Conservation (phyloP, 306 rosid genomes). For the Dalbergia oliveri region DNA sequence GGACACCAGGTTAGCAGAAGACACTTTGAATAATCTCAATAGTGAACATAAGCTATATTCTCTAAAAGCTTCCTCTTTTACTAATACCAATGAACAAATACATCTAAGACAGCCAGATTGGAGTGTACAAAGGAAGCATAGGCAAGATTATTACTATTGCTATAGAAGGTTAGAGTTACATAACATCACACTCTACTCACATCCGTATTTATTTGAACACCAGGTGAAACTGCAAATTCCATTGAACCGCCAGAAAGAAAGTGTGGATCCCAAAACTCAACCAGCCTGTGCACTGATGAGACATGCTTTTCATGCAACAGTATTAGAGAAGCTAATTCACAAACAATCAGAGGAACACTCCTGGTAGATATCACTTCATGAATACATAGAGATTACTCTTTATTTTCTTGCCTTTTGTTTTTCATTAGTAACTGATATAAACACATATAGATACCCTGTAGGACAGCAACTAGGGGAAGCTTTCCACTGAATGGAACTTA, state of each 20-base stretch:
- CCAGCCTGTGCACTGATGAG: slow-evolving; percentile 64
- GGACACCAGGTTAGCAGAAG: slow-evolving; percentile 86
- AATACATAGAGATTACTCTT: slow-evolving; percentile 9
- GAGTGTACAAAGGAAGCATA: slow-evolving; percentile 26
- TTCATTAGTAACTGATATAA: slow-evolving; percentile 37
- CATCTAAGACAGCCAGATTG: slow-evolving; percentile 30
- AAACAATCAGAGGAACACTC: slow-evolving; percentile 84
- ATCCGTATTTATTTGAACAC: slow-evolving; percentile 27
- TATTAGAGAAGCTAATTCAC: slow-evolving; percentile 75
- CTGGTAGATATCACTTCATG: slow-evolving; percentile 64
- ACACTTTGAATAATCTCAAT: slow-evolving; percentile 34
- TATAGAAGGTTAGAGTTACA: slow-evolving; percentile 28
- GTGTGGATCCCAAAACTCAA: slow-evolving; percentile 64
- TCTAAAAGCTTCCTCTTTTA: slow-evolving; percentile 27
- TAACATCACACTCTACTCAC: slow-evolving; percentile 31
- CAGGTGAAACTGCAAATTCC: slow-evolving; percentile 87
- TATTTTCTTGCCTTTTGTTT: slow-evolving; percentile 21
- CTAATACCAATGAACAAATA: slow-evolving; percentile 24
- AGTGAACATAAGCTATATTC: slow-evolving; percentile 14
- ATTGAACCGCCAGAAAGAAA: slow-evolving; percentile 70
- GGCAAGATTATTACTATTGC: slow-evolving; percentile 31
- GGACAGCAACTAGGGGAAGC: slow-evolving; percentile 95
- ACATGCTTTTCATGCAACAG: slow-evolving; percentile 82
- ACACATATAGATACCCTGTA: slow-evolving; percentile 77
- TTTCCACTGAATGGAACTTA: slow-evolving; percentile 94